Evolutionary conservation across 108 stramenopile species (phyloP).

Genomic region (Aureococcus anophagefferens): DNA sequence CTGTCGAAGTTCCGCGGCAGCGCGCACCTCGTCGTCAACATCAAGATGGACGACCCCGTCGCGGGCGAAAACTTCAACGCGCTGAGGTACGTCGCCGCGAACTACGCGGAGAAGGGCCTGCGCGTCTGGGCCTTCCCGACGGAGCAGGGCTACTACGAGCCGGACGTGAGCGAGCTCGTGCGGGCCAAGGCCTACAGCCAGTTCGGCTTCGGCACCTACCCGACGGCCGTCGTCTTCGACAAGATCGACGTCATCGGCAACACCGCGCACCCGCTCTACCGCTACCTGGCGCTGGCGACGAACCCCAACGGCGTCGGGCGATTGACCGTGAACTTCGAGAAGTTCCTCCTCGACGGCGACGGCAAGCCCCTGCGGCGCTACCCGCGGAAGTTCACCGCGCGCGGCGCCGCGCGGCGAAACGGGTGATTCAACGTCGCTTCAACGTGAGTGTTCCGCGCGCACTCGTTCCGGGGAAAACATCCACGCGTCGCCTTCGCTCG

Average conservation of each 20-base stretch:
- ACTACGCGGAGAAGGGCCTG: conserved; percentile 19
- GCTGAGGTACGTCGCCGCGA: conserved; percentile 13
- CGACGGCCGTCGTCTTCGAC: conserved; percentile 36
- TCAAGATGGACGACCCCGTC: conserved; percentile 41
- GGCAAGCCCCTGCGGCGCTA: conserved; percentile 32
- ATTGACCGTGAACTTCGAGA: conserved; percentile 40
- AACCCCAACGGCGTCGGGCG: conserved; percentile 43
- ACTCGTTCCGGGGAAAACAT: too few relatives aligned
- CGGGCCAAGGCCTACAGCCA: conserved; percentile 38
- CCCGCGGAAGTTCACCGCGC: conserved; percentile 29
- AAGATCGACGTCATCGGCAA: conserved; percentile 41
- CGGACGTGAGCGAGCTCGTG: conserved; percentile 37
- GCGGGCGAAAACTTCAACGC: conserved; percentile 8
- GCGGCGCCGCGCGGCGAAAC: too few relatives aligned
- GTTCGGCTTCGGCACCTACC: conserved; percentile 41
- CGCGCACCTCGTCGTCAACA: conserved; percentile 37
- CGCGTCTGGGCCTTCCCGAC: conserved; percentile 7
- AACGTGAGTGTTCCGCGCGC: too few relatives aligned
- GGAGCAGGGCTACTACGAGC: conserved; percentile 39
- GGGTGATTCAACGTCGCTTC: too few relatives aligned
- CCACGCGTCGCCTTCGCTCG: too few relatives aligned
- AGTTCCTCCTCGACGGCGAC: conserved; percentile 34
- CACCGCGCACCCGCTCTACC: conserved; percentile 35
- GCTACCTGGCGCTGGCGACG: conserved; percentile 8
- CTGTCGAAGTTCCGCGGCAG: not conserved